phyloP scores from a whole-genome alignment of 805 yeast species.

The Candida chauliodis region DNA sequence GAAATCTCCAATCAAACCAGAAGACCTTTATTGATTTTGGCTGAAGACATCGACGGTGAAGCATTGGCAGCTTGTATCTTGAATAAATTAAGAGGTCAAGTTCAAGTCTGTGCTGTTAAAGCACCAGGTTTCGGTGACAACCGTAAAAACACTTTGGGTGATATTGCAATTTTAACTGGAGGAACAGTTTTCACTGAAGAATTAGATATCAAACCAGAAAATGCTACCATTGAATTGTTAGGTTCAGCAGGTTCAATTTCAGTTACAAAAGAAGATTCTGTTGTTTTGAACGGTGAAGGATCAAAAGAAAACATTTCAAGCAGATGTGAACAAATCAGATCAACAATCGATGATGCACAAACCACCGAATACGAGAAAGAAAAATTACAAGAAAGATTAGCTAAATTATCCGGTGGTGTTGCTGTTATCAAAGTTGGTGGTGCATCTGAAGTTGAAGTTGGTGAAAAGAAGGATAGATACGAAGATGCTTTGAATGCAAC shows the following conservation, averaged over 20 bases:
- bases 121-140: conserved; percentile 99
- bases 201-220: conserved; percentile 91
- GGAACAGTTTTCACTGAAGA: conserved; percentile 93
- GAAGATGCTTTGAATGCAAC: conserved; percentile 98
- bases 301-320: conserved; percentile 71
- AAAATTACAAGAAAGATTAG: conserved; percentile 94
- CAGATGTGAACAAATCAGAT: conserved; percentile 93
- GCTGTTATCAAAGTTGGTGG: conserved; percentile 98
- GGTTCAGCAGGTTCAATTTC: conserved; percentile 92
- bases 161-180: conserved; percentile 90
- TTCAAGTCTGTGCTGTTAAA: conserved; percentile 94
- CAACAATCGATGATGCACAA: conserved; percentile 66
- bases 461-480: conserved; percentile 98
- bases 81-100: conserved; percentile 97
- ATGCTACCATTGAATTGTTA: conserved; percentile 82
- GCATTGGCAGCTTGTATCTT: conserved; percentile 97
- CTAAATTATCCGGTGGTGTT: conserved; percentile 96
- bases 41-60: conserved; percentile 97
- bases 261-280: conserved; percentile 93
- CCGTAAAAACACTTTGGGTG: conserved; percentile 94
- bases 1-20: conserved; percentile 90
- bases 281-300: conserved; percentile 90
- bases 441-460: conserved; percentile 93
- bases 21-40: conserved; percentile 88
- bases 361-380: conserved; percentile 92